These are phyloP conservation scores for Metrosideros polymorpha DNA, from an alignment of 441 rosid genomes.

Conservation along the genomic window DNA sequence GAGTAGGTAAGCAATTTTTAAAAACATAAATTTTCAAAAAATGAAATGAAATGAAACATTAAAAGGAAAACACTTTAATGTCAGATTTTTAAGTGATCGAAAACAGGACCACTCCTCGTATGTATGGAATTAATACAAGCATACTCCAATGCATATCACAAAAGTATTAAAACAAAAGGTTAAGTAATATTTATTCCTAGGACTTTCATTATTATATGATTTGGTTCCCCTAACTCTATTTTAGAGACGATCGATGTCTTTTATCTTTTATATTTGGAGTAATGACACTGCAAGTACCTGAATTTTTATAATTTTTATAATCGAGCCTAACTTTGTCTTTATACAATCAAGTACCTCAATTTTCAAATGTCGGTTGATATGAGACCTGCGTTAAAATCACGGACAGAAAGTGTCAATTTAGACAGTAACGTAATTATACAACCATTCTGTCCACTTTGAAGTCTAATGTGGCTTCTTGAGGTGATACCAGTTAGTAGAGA, in stretches of 20 bases:
- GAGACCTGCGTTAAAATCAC: neutral
- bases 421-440: neutral
- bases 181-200: no score
- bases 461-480: neutral
- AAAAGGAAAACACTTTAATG: no score
- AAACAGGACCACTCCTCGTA: no score
- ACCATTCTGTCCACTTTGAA: no score
- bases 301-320: neutral
- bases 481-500: neutral
- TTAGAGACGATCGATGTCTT: neutral
- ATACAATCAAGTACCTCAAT: neutral
- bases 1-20: neutral
- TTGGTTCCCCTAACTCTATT: neutral
- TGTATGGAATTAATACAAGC: no score
- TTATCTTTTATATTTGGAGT: neutral
- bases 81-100: no score
- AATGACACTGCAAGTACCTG: neutral
- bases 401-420: neutral
- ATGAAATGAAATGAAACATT: no score
- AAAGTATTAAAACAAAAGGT: no score
- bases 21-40: neutral
- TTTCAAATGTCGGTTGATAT: neutral
- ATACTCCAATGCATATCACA: no score
- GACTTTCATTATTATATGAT: no score
- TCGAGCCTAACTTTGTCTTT: neutral